Evolutionary conservation across 2,329 filamentous ascomycete genomes (phyloP).

Genomic region (Colletotrichum karsti): DNA sequence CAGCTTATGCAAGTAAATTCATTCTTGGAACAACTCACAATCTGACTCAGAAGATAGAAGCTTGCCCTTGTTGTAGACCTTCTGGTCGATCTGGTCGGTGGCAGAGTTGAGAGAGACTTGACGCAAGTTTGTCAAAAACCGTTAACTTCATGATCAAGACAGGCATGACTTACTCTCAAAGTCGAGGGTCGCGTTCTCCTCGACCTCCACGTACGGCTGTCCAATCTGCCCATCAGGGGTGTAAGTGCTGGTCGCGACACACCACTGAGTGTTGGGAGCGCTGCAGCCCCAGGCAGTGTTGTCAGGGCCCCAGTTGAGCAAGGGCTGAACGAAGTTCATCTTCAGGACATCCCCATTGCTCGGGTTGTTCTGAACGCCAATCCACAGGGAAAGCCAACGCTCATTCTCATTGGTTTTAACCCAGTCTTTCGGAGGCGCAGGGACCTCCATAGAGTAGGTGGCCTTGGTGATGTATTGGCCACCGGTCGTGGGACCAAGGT

Average conservation of each 20-base stretch:
- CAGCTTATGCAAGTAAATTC: background rate
- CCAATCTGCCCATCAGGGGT: conserved; percentile 11
- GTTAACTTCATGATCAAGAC: too few relatives aligned
- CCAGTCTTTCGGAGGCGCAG: conserved; percentile 8
- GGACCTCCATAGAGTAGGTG: conserved; percentile 29
- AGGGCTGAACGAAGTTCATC: conserved; percentile 16
- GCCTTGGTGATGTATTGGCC: conserved; percentile 28
- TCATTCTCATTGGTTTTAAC: conserved; percentile 6
- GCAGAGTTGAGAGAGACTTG: conserved; percentile 5
- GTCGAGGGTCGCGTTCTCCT: background rate
- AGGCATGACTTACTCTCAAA: conserved; percentile 1
- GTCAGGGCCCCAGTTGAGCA: conserved; percentile 18
- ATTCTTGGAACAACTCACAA: background rate
- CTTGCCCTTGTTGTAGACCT: conserved; percentile 4
- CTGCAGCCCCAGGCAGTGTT: conserved; percentile 9
- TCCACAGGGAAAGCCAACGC: conserved; percentile 9
- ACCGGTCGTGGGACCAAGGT: conserved; percentile 9
- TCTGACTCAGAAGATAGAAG: conserved; percentile 7
- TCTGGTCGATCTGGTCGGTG: conserved; percentile 15
- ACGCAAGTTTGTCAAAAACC: background rate
- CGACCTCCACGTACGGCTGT: conserved; percentile 3
- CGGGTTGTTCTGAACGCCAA: conserved; percentile 14
- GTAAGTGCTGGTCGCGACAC: conserved; percentile 10
- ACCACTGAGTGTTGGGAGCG: conserved; percentile 17
- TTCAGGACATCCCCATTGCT: conserved; percentile 2